Evolutionary conservation across 805 yeast species (phyloP).

Genomic region (Crinitomyces ghanaensis): DNA sequence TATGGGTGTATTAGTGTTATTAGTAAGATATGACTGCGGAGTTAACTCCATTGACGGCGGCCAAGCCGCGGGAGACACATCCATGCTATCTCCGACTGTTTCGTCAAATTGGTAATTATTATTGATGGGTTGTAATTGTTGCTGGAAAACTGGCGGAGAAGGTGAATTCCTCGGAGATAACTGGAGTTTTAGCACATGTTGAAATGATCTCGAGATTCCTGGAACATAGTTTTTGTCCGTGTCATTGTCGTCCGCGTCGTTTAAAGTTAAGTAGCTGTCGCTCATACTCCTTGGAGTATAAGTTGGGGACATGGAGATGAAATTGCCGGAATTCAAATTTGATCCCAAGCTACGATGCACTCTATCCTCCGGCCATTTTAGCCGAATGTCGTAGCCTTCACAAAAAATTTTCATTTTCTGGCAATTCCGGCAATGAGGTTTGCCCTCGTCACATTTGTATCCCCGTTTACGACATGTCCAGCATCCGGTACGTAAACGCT

Average conservation of each 20-base stretch:
- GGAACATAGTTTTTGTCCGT: conserved; percentile 5
- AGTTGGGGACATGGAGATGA: too few relatives aligned
- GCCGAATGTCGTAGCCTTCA: conserved; percentile 19
- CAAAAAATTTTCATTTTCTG: conserved; percentile 11
- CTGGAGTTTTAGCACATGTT: conserved; percentile 5
- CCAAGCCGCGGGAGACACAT: too few relatives aligned
- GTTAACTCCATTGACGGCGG: too few relatives aligned
- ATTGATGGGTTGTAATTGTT: background rate
- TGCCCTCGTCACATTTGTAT: conserved; percentile 19
- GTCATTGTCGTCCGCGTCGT: conserved; percentile 3
- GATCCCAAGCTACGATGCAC: too few relatives aligned
- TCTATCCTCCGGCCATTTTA: conserved; percentile 19
- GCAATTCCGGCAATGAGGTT: conserved; percentile 17
- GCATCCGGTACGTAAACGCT: conserved; percentile 17
- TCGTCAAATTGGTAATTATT: too few relatives aligned
- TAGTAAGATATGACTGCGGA: too few relatives aligned
- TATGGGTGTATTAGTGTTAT: too few relatives aligned
- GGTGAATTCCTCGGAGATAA: conserved; percentile 1
- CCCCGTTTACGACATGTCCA: conserved; percentile 20
- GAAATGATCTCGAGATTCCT: conserved; percentile 3
- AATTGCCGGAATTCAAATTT: too few relatives aligned
- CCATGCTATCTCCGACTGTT: too few relatives aligned
- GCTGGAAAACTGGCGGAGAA: background rate
- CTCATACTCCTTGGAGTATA: too few relatives aligned
- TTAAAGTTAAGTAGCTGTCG: too few relatives aligned